Base-by-base conservation (phyloP, 1,284 basidiomycete genomes). In the Heterobasidion occidentale region DNA sequence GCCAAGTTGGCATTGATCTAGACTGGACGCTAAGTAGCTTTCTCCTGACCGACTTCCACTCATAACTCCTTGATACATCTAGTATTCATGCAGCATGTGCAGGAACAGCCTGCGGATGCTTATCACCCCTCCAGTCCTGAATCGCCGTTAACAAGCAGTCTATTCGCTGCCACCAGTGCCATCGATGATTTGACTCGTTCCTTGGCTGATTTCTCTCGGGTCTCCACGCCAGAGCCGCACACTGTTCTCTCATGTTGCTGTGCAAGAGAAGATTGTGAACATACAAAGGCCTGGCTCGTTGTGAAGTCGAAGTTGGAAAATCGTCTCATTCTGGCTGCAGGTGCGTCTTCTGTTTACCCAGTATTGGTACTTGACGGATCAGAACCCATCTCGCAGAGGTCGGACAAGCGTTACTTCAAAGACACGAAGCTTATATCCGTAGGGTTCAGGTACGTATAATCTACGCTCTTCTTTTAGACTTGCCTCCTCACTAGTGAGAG, bases 401-500 rank as follows among this genome's bases (percentile, higher is more conserved):
- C 51, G 95, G 95, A 1, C 91, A 94, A 70, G 94, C 94, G 1
- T 73, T 98, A 49, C 70, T 98, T 51, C 84, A 90, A 65, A 78
- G 88, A 60, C 92, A 94, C 68, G 94, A 96, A 71, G 89, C 88
- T 3, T 90, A 90, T 68, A 80, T 94, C 52, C 83, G 88, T 56
- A 77, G 80, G 62, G 83, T 86, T 63, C 81, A 88, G 76, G 83
- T 83, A 33, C 57, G 60, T 27, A 27, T 27, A 27, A 27, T 1
- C 27, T 27, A 27, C 5, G 27, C 27, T 27, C 27, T 6, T 27
- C 27, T 6, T 27, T 27, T 27, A 6, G 27, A 27, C 27, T 27
- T 27, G 27, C 27, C 4, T 27, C 5, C 27, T 27, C 6, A 27
- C 27, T 4, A 27, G 27, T 27, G 1, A 27, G 3, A 27, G 5